phyloP scores from a whole-genome alignment of 176 grass and related monocot genomes.

The Avena eriantha region DNA sequence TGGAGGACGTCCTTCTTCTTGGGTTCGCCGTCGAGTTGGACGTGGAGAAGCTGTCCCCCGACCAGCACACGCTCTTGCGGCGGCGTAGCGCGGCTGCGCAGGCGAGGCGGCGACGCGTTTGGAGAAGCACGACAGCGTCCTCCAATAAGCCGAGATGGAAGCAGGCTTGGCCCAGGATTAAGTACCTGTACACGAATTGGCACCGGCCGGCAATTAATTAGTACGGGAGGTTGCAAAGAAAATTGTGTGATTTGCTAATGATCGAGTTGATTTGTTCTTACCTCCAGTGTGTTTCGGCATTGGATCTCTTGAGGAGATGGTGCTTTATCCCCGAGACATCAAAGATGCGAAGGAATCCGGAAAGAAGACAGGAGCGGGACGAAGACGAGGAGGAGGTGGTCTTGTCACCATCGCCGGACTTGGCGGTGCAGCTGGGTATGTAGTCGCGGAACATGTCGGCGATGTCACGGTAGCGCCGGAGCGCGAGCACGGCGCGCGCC shows the following conservation, averaged over 20 bases:
- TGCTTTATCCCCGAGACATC: constrained; percentile 50
- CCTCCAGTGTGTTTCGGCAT: constrained; percentile 66
- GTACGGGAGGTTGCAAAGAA: no score
- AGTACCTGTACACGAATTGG: no score
- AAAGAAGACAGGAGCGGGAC: constrained; percentile 39
- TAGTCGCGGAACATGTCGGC: constrained; percentile 84
- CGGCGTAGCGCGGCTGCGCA: constrained; percentile 12
- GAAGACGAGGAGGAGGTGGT: not conserved
- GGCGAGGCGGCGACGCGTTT: constrained; percentile 52
- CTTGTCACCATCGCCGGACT: constrained; percentile 24
- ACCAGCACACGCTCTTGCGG: constrained; percentile 51
- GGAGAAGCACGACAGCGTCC: not conserved
- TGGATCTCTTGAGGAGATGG: constrained; percentile 45
- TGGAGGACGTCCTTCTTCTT: not conserved
- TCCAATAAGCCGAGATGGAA: not conserved
- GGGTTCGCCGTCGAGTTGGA: not conserved
- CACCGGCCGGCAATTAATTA: no score
- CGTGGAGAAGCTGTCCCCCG: constrained; percentile 57
- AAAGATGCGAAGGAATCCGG: constrained; percentile 55
- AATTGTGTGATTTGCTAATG: no score
- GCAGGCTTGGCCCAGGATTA: no score
- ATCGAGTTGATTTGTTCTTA: not conserved
- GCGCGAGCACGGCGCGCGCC: constrained; percentile 60
- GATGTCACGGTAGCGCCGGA: constrained; percentile 79
- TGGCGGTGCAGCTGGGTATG: constrained; percentile 71